phyloP scores from a whole-genome alignment of 2,329 filamentous ascomycete species.

The Fusarium sp. region DNA sequence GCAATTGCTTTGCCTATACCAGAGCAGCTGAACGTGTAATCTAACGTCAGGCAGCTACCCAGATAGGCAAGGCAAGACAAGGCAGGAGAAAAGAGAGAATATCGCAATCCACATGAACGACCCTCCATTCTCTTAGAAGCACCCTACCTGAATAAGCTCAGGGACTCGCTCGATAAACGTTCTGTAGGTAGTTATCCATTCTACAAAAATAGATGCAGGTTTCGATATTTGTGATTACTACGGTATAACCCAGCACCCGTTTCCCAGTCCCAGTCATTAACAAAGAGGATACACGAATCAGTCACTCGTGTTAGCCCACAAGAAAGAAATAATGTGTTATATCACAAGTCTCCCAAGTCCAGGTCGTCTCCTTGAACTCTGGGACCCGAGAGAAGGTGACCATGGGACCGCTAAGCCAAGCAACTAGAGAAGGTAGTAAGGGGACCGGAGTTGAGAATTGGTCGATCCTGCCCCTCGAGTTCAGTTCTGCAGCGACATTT shows the following conservation, averaged over 20 bases:
- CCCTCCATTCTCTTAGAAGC: background rate
- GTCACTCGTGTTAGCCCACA: background rate
- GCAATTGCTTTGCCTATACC: constrained; percentile 10
- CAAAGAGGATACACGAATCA: background rate
- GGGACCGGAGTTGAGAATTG: constrained; percentile 7
- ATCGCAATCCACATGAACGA: constrained; percentile 1
- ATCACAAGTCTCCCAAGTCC: background rate
- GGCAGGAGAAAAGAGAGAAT: constrained; percentile 6
- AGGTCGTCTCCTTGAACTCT: background rate
- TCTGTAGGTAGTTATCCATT: background rate
- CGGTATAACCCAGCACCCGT: background rate
- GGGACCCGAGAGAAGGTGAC: background rate
- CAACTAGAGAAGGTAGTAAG: constrained; percentile 23
- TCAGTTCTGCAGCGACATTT: constrained; percentile 5
- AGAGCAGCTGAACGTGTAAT: constrained; percentile 18
- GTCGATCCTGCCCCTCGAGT: constrained; percentile 23
- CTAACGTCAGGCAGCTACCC: background rate
- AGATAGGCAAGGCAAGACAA: background rate
- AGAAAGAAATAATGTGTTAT: background rate
- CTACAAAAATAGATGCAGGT: background rate
- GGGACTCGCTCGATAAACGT: background rate
- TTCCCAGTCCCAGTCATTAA: background rate
- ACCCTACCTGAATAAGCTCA: background rate
- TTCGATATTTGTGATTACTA: background rate
- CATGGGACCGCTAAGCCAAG: constrained; percentile 30